phyloP scores from a whole-genome alignment of 2,329 filamentous ascomycete species.

The Phoma sp. region DNA sequence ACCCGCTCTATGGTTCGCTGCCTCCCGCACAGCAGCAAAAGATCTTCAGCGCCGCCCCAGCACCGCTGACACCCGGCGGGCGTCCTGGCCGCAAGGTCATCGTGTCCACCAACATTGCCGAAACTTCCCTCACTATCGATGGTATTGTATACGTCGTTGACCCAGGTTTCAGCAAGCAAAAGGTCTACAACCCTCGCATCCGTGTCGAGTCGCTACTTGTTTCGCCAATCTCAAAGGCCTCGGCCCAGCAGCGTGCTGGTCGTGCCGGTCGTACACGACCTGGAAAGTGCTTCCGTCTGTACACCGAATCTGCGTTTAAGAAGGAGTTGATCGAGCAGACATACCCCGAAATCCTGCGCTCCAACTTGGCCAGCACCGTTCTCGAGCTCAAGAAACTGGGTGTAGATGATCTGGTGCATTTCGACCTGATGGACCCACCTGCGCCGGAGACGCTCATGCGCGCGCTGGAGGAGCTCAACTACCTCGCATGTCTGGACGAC shows the following conservation, averaged over 20 bases:
- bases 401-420: conserved; percentile 94
- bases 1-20: conserved; percentile 91
- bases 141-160: conserved; percentile 99
- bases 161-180: conserved; percentile 98
- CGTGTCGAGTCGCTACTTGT: conserved; percentile 97
- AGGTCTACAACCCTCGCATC: conserved; percentile 97
- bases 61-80: conserved; percentile 74
- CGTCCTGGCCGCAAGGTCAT: conserved; percentile 92
- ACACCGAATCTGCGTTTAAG: conserved; percentile 95
- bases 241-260: conserved; percentile 95
- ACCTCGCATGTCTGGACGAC: conserved; percentile 93
- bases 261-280: conserved; percentile 98
- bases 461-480: conserved; percentile 96
- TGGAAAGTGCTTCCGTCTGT: conserved; percentile 97
- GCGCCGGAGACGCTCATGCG: conserved; percentile 99
- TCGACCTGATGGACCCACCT: conserved; percentile 98
- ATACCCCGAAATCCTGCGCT: conserved; percentile 92
- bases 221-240: conserved; percentile 96
- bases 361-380: conserved; percentile 93
- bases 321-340: conserved; percentile 98
- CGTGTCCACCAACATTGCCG: conserved; percentile 95
- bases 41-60: conserved; percentile 91
- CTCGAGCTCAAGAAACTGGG: conserved; percentile 97
- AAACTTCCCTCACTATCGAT: conserved; percentile 96
- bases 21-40: conserved; percentile 92